Conservation (phyloP, 306 rosid genomes). For the Vigna hirtella region DNA sequence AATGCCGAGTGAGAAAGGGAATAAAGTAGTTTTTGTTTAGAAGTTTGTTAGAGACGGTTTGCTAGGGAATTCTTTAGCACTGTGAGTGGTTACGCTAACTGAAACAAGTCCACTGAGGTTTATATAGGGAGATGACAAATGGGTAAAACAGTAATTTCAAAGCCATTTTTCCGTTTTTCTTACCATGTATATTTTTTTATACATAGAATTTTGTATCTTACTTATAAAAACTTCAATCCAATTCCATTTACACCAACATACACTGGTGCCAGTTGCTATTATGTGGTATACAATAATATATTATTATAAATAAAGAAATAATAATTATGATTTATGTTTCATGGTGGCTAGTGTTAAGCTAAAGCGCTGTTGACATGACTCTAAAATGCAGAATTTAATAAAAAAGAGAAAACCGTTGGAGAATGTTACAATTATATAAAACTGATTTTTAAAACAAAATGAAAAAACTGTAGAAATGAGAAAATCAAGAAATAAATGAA, state of each 20-base stretch:
- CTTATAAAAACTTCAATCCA: too few species aligned
- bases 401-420: not conserved
- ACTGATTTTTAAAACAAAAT: too few species aligned
- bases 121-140: not conserved
- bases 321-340: not conserved
- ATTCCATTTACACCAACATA: too few species aligned
- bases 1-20: not conserved
- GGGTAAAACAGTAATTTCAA: not conserved
- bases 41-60: not conserved
- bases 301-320: too few species aligned
- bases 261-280: too few species aligned
- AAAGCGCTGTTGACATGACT: not conserved
- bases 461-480: too few species aligned
- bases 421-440: not conserved
- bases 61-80: too few species aligned
- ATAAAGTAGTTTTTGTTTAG: not conserved
- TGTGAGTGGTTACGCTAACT: not conserved
- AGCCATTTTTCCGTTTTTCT: too few species aligned
- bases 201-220: too few species aligned
- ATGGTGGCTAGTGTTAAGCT: not conserved
- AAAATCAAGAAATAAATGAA: not conserved
- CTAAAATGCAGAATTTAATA: not conserved
- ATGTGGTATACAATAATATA: too few species aligned
- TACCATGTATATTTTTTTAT: too few species aligned
- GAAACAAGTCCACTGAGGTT: not conserved